Base-by-base conservation (phyloP, 1,139 yeast genomes). In the Debaryomyces robertsiae region DNA sequence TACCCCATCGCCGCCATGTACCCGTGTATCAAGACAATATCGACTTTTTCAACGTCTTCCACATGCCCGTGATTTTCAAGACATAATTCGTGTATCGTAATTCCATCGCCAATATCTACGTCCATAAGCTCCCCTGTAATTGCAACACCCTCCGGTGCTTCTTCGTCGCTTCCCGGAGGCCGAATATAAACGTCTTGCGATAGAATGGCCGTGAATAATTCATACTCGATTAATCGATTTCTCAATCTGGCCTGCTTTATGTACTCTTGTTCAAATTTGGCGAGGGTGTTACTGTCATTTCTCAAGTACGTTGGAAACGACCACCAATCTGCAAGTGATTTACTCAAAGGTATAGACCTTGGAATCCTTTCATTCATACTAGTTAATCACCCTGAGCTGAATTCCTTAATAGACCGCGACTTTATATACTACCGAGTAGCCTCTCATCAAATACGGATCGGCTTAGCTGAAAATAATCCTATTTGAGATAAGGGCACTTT, bases 1-100 rank as follows among this genome's bases (percentile, higher is more conserved):
- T 64, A 71, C 2, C 77, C 77, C 43, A 66, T 53, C 1, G 77
- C 75, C 1, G 77, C 77, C 77, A 71, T 71, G 46, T 69, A 72
- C 6, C 77, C 77, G 47, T 72, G 77, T 10, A 71, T 60, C 2
- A 69, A 51, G 3, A 71, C 71, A 2, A 71, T 47, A 40, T 65
- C 67, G 2, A 45, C 45, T 18, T 46, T 55, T 14, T 56, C 55
- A 15, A 55, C 53, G 7, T 43, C 47, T 2, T 46, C 38, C 3
- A 35, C 43, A 6, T 40, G 46, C 10, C 52, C 54, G 6, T 53
- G 55, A 49, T 68, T 66, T 32, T 55, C 62, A 17, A 71, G 49
- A 40, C 56, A 66, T 36, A 70, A 61, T 47, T 71, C 76, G 46
- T 71, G 77, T 28, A 71, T 65, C 15, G 54, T 54, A 11, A 58